Evolutionary conservation across 2,329 filamentous ascomycete species (phyloP), one percentile per base, ranked within the genome.

Genomic region (Corniculantispora saksenae): DNA sequence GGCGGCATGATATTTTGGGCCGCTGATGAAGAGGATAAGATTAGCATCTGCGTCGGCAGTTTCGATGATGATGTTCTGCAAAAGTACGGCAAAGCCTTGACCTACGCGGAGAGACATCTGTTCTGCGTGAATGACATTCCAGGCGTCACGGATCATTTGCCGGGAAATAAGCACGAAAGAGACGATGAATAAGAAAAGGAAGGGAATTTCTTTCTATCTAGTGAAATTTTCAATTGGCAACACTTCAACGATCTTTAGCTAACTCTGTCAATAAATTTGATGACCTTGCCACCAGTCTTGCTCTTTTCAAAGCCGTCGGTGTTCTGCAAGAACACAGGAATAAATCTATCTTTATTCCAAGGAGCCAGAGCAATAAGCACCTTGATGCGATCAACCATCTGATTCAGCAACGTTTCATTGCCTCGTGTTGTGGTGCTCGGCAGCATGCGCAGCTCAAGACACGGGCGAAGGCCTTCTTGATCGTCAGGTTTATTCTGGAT

Each of bases 1-100:
- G 82, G 84, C 17, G 81, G 80, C 43, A 77, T 81, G 53, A 68
- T 86, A n/a, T 82, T 78, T 69, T 85, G 81, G 81, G 75, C 75
- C 12, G 68, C 72, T 9, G 76, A 78, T 23, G 66, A 65, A 13
- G 61, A 69, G 17, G 69, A 72, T 3, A 64, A 67, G 21, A 65
- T 80, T 5, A 75, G 72, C 56, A 47, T 85, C 38, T 72, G 79
- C 1, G 75, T 83, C 6, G 83, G 82, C 0, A 77, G 75, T 8
- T 72, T 85, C 8, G 83, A 86, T 63, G 73, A 77, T 60, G 77
- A 82, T 15, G 79, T 75, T 27, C 70, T 85, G 58, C 69, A 68
- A 64, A 70, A 75, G 32, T 81, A 77, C 68, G 81, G 80, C 1
- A 66, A 70, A 54, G 73, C 77, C 17, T 70, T 86, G 66, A 78